Percentiles rank a stretch among this genome's conserved stretches.
These are phyloP conservation scores for Boletus edulis DNA, from an alignment of 768 basidiomycete species.

Conservation along the genomic window DNA sequence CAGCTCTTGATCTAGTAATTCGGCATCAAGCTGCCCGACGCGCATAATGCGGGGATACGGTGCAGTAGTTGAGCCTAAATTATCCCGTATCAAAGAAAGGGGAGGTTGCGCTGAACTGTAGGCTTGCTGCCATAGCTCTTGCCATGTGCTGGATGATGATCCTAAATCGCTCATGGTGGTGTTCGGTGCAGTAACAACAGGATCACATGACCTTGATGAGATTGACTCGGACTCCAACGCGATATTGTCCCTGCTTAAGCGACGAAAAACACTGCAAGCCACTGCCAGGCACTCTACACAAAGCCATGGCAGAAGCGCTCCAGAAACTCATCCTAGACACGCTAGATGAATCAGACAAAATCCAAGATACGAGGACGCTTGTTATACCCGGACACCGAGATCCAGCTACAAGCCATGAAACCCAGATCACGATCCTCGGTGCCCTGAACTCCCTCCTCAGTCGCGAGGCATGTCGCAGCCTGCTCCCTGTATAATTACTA, in stretches of 20 bases:
- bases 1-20: slow-evolving; percentile 86
- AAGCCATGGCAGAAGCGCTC: slow-evolving; percentile 67
- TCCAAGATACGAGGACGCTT: slow-evolving; percentile 69
- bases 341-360: slow-evolving; percentile 52
- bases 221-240: slow-evolving; percentile 17
- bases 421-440: slow-evolving; percentile 82
- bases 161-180: slow-evolving; percentile 15
- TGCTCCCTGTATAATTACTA: slow-evolving; percentile 1
- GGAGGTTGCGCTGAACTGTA: slow-evolving; percentile 62
- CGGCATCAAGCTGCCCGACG: slow-evolving; percentile 90
- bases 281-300: slow-evolving; percentile 2
- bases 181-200: neutral
- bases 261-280: neutral
- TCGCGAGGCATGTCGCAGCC: slow-evolving; percentile 62
- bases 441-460: slow-evolving; percentile 88
- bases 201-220: slow-evolving; percentile 21
- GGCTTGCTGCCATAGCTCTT: slow-evolving; percentile 52
- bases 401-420: slow-evolving; percentile 64
- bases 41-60: slow-evolving; percentile 56
- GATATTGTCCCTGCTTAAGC: too few relatives aligned
- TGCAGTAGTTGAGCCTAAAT: slow-evolving; percentile 32
- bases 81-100: slow-evolving; percentile 46
- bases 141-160: slow-evolving; percentile 18
- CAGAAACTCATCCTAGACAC: slow-evolving; percentile 79
- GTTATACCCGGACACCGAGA: slow-evolving; percentile 60